A percentile compares a stretch with the other conserved stretches of the same genome.
Evolutionary conservation across 2,329 filamentous ascomycete genomes (phyloP).

Genomic region (Venturia carpophila): DNA sequence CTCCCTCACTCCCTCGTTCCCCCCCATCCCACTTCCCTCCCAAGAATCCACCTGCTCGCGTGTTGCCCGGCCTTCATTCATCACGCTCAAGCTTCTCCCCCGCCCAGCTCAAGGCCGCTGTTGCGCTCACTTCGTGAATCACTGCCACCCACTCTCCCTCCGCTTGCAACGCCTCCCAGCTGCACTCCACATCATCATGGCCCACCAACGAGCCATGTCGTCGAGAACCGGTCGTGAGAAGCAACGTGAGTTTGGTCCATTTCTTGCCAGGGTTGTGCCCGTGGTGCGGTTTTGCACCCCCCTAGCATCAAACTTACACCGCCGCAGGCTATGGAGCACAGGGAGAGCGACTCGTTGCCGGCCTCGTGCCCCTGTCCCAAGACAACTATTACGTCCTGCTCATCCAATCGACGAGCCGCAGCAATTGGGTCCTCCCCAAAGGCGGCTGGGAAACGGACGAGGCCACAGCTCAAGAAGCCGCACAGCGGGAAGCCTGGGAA

Average conservation of each 20-base stretch:
- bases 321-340: slow-evolving; percentile 76
- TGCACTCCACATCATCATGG: slow-evolving; percentile 32
- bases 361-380: slow-evolving; percentile 78
- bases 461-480: slow-evolving; percentile 73
- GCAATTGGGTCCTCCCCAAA: slow-evolving; percentile 94
- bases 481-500: slow-evolving; percentile 89
- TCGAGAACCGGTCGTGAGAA: slow-evolving; percentile 70
- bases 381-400: slow-evolving; percentile 85
- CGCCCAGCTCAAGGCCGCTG: not conserved
- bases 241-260: slow-evolving; percentile 50
- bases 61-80: not conserved
- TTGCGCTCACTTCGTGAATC: not conserved
- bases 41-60: not conserved
- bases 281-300: not conserved
- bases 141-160: not conserved
- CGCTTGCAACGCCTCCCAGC: not conserved
- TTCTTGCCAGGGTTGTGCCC: not conserved
- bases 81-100: not conserved
- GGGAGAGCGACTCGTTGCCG: slow-evolving; percentile 90
- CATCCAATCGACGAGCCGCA: slow-evolving; percentile 84
- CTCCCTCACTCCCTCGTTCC: too few relatives aligned
- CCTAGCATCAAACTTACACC: not conserved
- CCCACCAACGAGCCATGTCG: slow-evolving; percentile 46
- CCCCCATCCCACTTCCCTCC: not conserved
- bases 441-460: slow-evolving; percentile 97